These are phyloP conservation scores for Saccharomycopsis selenospora DNA, from an alignment of 805 yeast species.

Conservation along the genomic window DNA sequence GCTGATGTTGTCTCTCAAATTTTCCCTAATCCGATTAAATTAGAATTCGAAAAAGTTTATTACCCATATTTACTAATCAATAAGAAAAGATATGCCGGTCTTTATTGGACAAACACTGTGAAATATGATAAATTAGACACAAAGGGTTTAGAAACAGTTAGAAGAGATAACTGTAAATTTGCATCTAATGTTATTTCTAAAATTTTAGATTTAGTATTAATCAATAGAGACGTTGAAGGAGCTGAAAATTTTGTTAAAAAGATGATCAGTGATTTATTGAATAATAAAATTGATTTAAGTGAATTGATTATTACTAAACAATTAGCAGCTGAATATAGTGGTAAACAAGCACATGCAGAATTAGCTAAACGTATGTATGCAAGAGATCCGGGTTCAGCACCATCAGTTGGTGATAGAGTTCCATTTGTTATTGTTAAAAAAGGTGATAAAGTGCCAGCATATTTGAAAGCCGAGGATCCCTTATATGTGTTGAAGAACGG, in stretches of 20 bases:
- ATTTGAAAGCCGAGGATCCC: conserved; percentile 97
- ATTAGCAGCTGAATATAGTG: conserved; percentile 85
- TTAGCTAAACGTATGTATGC: conserved; percentile 92
- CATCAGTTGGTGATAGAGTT: conserved; percentile 94
- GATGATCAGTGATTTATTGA: conserved; percentile 83
- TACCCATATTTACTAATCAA: conserved; percentile 90
- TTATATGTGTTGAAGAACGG: conserved; percentile 86
- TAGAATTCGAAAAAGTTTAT: conserved; percentile 95
- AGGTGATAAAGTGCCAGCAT: conserved; percentile 73
- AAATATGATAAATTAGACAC: conserved; percentile 96
- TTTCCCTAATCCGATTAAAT: conserved; percentile 80
- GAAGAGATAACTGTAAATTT: conserved; percentile 93
- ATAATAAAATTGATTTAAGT: conserved; percentile 86
- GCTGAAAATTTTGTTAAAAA: conserved; percentile 82
- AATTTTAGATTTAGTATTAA: conserved; percentile 75
- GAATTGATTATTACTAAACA: conserved; percentile 92
- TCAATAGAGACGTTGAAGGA: conserved; percentile 76
- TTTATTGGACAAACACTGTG: conserved; percentile 91
- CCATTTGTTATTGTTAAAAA: conserved; percentile 89
- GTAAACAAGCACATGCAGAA: conserved; percentile 96
- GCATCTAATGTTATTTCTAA: conserved; percentile 94
- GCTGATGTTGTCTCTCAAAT: conserved; percentile 76
- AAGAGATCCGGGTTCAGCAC: conserved; percentile 97
- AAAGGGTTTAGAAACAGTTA: conserved; percentile 95
- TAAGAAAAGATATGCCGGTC: conserved; percentile 95